phyloP scores from a whole-genome alignment of 768 basidiomycete genomes.

The Candolleomyces efflorescens region DNA sequence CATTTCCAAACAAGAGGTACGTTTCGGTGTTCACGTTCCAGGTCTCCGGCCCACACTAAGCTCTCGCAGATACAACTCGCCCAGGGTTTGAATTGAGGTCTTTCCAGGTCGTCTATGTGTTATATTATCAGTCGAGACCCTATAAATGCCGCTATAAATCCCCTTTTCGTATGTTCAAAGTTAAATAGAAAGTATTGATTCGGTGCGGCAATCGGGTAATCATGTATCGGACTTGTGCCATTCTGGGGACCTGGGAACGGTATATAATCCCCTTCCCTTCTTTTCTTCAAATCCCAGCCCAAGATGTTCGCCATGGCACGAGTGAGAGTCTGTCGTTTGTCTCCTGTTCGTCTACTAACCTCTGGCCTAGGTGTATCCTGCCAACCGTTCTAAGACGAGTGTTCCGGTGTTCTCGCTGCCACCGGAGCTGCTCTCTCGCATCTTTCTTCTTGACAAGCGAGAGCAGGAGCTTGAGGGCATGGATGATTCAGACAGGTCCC shows the following conservation, averaged over 20 bases:
- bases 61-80: slow-evolving; percentile 39
- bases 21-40: slow-evolving; percentile 14
- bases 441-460: slow-evolving; percentile 8
- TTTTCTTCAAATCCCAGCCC: too few species aligned
- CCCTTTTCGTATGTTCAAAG: too few species aligned
- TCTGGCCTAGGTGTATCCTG: background rate
- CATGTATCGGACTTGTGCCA: too few species aligned
- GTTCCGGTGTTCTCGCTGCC: background rate
- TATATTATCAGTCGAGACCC: too few species aligned
- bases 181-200: too few species aligned
- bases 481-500: background rate
- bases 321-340: too few species aligned
- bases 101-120: too few species aligned
- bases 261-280: too few species aligned
- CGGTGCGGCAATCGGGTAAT: too few species aligned
- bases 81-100: slow-evolving; percentile 33
- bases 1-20: slow-evolving; percentile 69
- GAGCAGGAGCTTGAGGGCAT: background rate
- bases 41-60: background rate
- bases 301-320: too few species aligned
- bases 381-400: background rate
- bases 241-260: too few species aligned
- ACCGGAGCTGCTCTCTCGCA: slow-evolving; percentile 4
- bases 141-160: too few species aligned
- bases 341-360: background rate